Evolutionary conservation across 1,284 basidiomycete genomes (phyloP).

Genomic region (Ceratobasidium papillatum): DNA sequence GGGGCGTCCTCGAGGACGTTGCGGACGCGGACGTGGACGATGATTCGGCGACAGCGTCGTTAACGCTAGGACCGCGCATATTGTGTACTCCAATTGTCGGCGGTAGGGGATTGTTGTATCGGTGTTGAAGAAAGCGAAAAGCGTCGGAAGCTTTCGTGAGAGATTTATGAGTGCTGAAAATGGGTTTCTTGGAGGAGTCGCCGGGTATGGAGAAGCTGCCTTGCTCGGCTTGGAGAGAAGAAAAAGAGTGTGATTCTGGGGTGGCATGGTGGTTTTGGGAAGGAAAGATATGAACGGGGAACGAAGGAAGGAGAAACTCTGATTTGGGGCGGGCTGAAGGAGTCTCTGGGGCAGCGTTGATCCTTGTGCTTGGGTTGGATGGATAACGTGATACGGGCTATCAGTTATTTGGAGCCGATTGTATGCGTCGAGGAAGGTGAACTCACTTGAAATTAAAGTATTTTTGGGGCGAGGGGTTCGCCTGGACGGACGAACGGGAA

Average conservation of each 20-base stretch:
- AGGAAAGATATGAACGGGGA: slow-evolving; percentile 31
- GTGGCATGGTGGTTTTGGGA: slow-evolving; percentile 25
- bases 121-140: slow-evolving; percentile 40
- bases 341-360: slow-evolving; percentile 25
- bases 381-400: slow-evolving; percentile 25
- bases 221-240: slow-evolving; percentile 38
- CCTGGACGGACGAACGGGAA: neutral
- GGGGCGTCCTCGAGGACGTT: slow-evolving; percentile 20
- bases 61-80: slow-evolving; percentile 37
- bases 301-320: slow-evolving; percentile 35
- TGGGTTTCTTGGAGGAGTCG: slow-evolving; percentile 37
- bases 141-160: slow-evolving; percentile 39
- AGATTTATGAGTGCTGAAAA: slow-evolving; percentile 40
- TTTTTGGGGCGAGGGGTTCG: neutral
- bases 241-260: slow-evolving; percentile 42
- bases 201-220: slow-evolving; percentile 39
- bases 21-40: slow-evolving; percentile 7
- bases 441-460: slow-evolving; percentile 30
- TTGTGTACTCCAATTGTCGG: slow-evolving; percentile 22
- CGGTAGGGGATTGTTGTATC: slow-evolving; percentile 32
- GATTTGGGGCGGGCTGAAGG: slow-evolving; percentile 35
- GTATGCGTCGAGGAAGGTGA: slow-evolving; percentile 23
- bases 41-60: slow-evolving; percentile 41
- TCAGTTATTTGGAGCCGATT: slow-evolving; percentile 19
- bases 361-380: slow-evolving; percentile 31